Base-by-base conservation (phyloP, 176 grass and related monocot species). In the Elymus sibiricus region DNA sequence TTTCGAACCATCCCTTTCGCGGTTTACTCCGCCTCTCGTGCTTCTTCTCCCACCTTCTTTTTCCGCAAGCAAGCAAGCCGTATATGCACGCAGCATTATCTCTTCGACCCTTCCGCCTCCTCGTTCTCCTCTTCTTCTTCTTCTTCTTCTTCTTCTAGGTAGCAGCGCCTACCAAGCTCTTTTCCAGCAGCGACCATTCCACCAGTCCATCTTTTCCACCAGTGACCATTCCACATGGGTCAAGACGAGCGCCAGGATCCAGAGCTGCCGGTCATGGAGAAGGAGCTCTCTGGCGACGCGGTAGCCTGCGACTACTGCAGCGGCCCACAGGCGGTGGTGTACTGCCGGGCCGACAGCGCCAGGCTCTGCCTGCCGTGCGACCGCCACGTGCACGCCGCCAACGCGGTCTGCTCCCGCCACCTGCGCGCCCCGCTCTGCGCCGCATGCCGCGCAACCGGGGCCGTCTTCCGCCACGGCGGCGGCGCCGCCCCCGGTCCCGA, bases 361-460 rank as follows among this genome's bases (percentile, higher is more conserved):
- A 64, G 88, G 83, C 93, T 98, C 31, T 98, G 96, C 88, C 84
- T 95, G 47, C 81, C 86, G 39, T 98, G 96, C 81, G 96, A 98
- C 84, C 91, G 91, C 34, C 88, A 89, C 28, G 96, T 98, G 83
- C 96, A 98, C 88, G 92, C 86, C n/a, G 97, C 97, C 60, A 98
- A 98, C 86, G 88, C 90, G 26, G 97, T 98, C 7, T 95, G 90
- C 79, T 95, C 92, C 29, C 97, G 94, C 81, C 97, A 95, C 90
- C 56, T 83, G 7, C 97, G 97, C 17, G 80, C 90, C 6, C 92
- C 90, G 55, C 90, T 98, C 75, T 98, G 97, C 85, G 92, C 88
- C 51, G 74, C 55, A 5, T 98, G 97, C 88, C 79, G 69, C 78
- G 63, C 81, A 34, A 47, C 90, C 5, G 88, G 83, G 3, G 84